Evolutionary conservation across 139 green algal species (phyloP).

Genomic region (Micractinium sp.): DNA sequence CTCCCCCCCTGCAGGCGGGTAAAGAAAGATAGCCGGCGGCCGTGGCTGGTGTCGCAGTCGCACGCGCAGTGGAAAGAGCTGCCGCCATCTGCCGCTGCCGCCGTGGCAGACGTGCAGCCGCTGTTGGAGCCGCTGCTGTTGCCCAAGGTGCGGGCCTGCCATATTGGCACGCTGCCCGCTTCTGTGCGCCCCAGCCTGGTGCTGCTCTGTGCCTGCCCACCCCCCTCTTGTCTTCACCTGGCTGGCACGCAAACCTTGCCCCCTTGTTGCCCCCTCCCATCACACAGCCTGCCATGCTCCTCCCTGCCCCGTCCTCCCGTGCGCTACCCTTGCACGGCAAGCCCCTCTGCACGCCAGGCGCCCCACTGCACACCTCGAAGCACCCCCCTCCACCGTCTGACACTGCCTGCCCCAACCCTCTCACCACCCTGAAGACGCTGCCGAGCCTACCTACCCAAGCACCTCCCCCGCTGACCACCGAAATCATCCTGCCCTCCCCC

Average conservation of each 20-base stretch:
- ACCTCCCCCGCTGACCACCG: not conserved
- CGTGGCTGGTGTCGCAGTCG: not conserved
- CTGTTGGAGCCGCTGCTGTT: conserved; percentile 29
- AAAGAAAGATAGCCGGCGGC: not conserved
- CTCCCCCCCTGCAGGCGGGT: not conserved
- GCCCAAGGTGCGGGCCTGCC: not conserved
- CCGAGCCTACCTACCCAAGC: no score
- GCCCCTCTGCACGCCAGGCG: not conserved
- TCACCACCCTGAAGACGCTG: no score
- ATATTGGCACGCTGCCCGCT: no score
- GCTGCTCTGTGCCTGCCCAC: not conserved
- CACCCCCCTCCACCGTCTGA: no score
- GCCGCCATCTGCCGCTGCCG: not conserved
- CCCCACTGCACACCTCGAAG: no score
- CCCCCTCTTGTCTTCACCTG: no score
- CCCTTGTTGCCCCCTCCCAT: no score
- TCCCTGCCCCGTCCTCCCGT: no score
- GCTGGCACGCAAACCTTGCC: no score
- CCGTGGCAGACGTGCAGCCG: conserved; percentile 1
- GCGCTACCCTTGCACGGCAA: not conserved
- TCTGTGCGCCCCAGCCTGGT: not conserved
- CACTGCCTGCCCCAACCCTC: no score
- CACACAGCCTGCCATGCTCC: no score
- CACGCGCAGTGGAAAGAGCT: conserved; percentile 41
- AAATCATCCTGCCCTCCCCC: not conserved